These are phyloP conservation scores for Xanthoparmelia taractica DNA, from an alignment of 495 filamentous ascomycete species.

Conservation along the genomic window DNA sequence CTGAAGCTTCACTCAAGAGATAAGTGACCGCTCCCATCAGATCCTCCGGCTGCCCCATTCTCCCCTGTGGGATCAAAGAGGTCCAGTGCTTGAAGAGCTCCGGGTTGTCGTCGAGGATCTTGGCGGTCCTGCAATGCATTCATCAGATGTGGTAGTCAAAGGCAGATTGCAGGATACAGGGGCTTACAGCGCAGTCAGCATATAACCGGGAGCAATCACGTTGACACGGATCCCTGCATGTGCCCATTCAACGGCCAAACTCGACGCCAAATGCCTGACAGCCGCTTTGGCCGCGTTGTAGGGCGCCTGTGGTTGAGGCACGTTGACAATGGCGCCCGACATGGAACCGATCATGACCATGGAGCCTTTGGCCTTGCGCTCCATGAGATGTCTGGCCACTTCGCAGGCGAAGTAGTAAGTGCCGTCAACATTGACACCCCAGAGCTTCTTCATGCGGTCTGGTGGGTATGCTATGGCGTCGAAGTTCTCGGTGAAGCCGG, in stretches of 20 bases:
- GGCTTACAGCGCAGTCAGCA: conserved; percentile 82
- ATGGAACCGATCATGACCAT: conserved; percentile 96
- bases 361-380: conserved; percentile 65
- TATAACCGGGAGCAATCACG: conserved; percentile 86
- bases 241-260: conserved; percentile 86
- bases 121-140: conserved; percentile 60
- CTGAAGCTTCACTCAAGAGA: conserved; percentile 74
- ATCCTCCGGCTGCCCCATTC: conserved; percentile 88
- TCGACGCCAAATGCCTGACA: conserved; percentile 71
- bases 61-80: conserved; percentile 79
- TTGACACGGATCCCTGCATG: conserved; percentile 78
- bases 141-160: conserved; percentile 13
- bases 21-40: conserved; percentile 91
- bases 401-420: conserved; percentile 82
- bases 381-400: conserved; percentile 84
- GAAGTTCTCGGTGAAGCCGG: conserved; percentile 94
- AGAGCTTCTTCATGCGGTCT: conserved; percentile 83
- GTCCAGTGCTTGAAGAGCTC: conserved; percentile 83
- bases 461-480: conserved; percentile 80
- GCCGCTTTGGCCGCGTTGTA: conserved; percentile 90
- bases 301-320: conserved; percentile 88
- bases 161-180: neutral
- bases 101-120: conserved; percentile 88
- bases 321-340: conserved; percentile 85
- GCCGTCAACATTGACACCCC: conserved; percentile 90